Evolutionary conservation across 1,284 basidiomycete species (phyloP), one percentile per base, ranked within the genome.

Genomic region (Pascua guehoae): DNA sequence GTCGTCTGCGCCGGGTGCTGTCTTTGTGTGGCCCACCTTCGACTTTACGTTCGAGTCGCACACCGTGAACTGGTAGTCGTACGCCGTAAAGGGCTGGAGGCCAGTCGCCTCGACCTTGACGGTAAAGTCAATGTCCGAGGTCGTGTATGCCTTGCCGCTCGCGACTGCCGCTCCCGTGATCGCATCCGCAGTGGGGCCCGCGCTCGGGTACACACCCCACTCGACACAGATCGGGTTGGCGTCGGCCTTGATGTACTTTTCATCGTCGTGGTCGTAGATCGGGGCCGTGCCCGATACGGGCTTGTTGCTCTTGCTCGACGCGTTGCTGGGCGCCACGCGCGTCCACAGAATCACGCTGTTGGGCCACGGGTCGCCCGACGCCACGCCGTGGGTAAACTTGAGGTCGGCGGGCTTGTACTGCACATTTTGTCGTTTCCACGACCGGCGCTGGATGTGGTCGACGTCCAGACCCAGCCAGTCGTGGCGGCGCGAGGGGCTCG

Each of bases 181-280:
- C 16, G 56, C 48, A 38, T 24, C 12, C 8, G 36, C 32, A 8
- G 50, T 61, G 12, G 61, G 58, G 53, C 12, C 32, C 5, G 36
- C 37, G 47, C 5, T 47, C 57, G 54, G 82, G 71, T 87, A 87
- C 66, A 84, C 77, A 2, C 84, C 84, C 64, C 79, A 87, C 69
- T 85, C 85, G 43, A 87, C 84, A 62, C 86, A 85, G 60, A 82
- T 83, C 53, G 80, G 82, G 4, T 84, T 85, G 71, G 83, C 84
- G 0, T 81, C 84, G 53, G 82, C 73, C 17, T 81, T 83, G 24
- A 79, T 76, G 57, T 82, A 78, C 47, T 81, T 68, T 0, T 80
- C 70, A 36, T 64, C 67, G 8, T 81, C 81, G 16, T 74, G 66
- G 10, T 82, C 65, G 32, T 71, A 66, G 3, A 73, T 47, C 41